Evolutionary conservation across 2,329 filamentous ascomycete species (phyloP).

Genomic region (Curvularia verruculosa): DNA sequence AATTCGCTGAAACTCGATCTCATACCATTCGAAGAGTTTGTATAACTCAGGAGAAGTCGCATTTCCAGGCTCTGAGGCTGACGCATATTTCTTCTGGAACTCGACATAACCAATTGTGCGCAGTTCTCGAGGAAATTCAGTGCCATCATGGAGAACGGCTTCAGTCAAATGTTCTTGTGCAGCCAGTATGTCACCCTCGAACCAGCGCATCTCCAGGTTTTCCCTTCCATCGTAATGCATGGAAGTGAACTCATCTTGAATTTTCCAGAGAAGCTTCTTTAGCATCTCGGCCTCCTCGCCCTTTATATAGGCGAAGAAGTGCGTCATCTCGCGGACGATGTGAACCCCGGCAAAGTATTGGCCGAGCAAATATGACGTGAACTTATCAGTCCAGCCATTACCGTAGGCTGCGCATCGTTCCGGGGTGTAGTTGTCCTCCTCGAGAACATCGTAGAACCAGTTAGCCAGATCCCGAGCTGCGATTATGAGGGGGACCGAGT

Average conservation of each 20-base stretch:
- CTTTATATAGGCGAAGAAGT: slow-evolving; percentile 14
- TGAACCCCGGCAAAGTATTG: slow-evolving; percentile 16
- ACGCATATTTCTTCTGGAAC: slow-evolving; percentile 11
- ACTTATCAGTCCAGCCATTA: slow-evolving; percentile 4
- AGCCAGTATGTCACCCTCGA: slow-evolving; percentile 17
- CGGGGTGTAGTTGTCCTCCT: slow-evolving; percentile 5
- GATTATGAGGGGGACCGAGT: slow-evolving; percentile 10
- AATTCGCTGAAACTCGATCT: slow-evolving; percentile 13
- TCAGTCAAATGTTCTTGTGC: slow-evolving; percentile 10
- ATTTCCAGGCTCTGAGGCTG: neutral
- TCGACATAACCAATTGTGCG: slow-evolving; percentile 9
- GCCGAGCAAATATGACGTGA: slow-evolving; percentile 10
- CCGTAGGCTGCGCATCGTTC: slow-evolving; percentile 8
- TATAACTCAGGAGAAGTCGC: neutral
- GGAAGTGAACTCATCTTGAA: slow-evolving; percentile 14
- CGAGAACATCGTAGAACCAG: slow-evolving; percentile 13
- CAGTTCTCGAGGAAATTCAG: slow-evolving; percentile 1
- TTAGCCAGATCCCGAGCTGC: slow-evolving; percentile 14
- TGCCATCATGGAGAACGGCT: neutral
- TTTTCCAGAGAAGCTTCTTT: slow-evolving; percentile 16
- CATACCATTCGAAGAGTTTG: slow-evolving; percentile 10
- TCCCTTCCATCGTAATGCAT: slow-evolving; percentile 14
- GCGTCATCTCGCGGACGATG: slow-evolving; percentile 13
- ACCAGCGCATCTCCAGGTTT: slow-evolving; percentile 15
- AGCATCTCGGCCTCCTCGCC: slow-evolving; percentile 4